Evolutionary conservation across 2,329 filamentous ascomycete genomes (phyloP).

Genomic region (Diplodia seriata): DNA sequence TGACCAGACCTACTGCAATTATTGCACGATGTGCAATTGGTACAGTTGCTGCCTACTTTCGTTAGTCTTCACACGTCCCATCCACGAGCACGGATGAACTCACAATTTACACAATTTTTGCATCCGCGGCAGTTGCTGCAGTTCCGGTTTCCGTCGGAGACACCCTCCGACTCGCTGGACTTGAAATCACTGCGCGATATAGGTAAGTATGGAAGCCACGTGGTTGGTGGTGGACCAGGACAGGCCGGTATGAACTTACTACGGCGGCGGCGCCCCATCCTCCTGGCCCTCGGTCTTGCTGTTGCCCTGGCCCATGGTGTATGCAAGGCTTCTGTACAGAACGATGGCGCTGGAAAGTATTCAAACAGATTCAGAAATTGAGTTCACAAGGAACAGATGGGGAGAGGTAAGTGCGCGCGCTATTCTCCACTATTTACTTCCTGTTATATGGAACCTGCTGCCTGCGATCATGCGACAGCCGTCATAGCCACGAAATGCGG

Average conservation of each 20-base stretch:
- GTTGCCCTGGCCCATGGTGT: conserved; percentile 7
- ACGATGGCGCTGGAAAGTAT: neutral
- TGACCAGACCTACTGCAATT: neutral
- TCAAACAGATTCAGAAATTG: no score
- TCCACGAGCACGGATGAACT: neutral
- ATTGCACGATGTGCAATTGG: conserved; percentile 1
- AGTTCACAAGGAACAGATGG: neutral
- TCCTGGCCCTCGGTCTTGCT: neutral
- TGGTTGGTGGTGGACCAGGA: neutral
- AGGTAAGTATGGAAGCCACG: neutral
- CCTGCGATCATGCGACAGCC: neutral
- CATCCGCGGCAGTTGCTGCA: conserved; percentile 18
- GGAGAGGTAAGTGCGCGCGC: neutral
- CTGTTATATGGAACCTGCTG: neutral
- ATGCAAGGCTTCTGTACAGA: neutral
- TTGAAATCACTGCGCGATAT: neutral
- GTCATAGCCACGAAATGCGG: conserved; percentile 8
- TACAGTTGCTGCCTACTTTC: conserved; percentile 2
- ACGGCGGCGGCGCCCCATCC: neutral
- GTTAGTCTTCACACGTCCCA: neutral
- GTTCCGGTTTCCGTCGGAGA: neutral
- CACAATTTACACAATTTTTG: conserved; percentile 2
- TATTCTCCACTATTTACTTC: neutral
- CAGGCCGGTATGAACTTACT: neutral
- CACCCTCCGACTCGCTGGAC: no score